Evolutionary conservation across 2,329 filamentous ascomycete species (phyloP), one percentile per base, ranked within the genome.

Genomic region (Magnaporthales sp.): DNA sequence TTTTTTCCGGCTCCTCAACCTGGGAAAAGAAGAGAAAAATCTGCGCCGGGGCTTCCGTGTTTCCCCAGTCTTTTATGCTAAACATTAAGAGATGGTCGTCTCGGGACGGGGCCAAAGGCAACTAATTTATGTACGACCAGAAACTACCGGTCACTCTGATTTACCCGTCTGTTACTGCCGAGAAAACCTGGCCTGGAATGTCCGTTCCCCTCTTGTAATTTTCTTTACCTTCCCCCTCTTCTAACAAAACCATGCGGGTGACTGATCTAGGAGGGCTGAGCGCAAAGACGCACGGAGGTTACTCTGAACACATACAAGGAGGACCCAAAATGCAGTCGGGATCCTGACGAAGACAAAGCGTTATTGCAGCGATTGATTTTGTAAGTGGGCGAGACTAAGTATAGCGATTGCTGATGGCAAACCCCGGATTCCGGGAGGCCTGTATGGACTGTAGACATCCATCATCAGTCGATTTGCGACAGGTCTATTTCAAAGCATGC

Each of bases 161-260:
- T 70, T 70, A 67, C 69, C 69, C 68, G 68, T 70, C 70, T 71
- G 67, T 67, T 68, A 67, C 68, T 67, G 68, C 67, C 66, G 70
- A 71, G 70, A 54, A 46, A 60, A 38, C 27, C 31, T 24, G 64
- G 56, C 19, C 10, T 51, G 19, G 56, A 15, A 26, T n/a, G 10
- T 22, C 11, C 30, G 31, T 38, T 24, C 24, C 56, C 24, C 29
- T 27, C 5, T 15, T 15, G 26, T 13, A 11, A 15, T 27, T 26
- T 27, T 60, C 56, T 26, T 10, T 13, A 13, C 26, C 32, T 38
- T 51, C 13, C n/a, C 13, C 13, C 13, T 15, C 4, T 4, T 51
- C n/a, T n/a, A 38, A 38, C 32, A 38, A 15, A 19, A 19, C 32
- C 38, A 46, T 46, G 38, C 38, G 15, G n/a, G n/a, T 46, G 38